These are phyloP conservation scores for Pythium sp. DNA, from an alignment of 352 stramenopile species.

Conservation along the genomic window DNA sequence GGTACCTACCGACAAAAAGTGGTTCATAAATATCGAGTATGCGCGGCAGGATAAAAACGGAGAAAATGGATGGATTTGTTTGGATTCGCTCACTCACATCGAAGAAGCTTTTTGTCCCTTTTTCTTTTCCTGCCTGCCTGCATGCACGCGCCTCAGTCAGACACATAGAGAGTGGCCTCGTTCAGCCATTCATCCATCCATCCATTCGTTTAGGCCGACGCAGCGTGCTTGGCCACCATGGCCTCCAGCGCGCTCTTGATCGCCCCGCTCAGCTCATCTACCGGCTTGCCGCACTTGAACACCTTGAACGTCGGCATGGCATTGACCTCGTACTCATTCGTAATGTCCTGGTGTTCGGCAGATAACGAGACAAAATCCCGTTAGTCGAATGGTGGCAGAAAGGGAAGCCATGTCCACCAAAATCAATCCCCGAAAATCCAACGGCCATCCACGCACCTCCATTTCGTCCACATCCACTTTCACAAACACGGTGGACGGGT, in stretches of 20 bases:
- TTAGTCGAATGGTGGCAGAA: background rate
- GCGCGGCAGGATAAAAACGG: background rate
- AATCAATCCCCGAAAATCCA: slow-evolving; percentile 7
- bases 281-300: slow-evolving; percentile 86
- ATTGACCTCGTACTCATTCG: slow-evolving; percentile 61
- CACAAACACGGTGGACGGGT: slow-evolving; percentile 49
- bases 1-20: background rate
- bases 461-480: slow-evolving; percentile 81
- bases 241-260: slow-evolving; percentile 57
- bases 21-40: background rate
- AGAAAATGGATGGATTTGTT: background rate
- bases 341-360: slow-evolving; percentile 38
- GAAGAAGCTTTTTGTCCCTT: background rate
- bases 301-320: slow-evolving; percentile 94
- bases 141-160: background rate
- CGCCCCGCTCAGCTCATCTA: slow-evolving; percentile 84
- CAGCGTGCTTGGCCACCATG: slow-evolving; percentile 47
- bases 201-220: background rate
- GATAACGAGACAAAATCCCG: background rate
- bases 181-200: background rate
- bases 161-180: background rate
- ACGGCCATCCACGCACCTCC: slow-evolving; percentile 26
- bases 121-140: background rate
- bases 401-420: background rate
- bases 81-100: background rate